Base-by-base conservation (phyloP, 106 monocot species). In the Cymbidium sinense region DNA sequence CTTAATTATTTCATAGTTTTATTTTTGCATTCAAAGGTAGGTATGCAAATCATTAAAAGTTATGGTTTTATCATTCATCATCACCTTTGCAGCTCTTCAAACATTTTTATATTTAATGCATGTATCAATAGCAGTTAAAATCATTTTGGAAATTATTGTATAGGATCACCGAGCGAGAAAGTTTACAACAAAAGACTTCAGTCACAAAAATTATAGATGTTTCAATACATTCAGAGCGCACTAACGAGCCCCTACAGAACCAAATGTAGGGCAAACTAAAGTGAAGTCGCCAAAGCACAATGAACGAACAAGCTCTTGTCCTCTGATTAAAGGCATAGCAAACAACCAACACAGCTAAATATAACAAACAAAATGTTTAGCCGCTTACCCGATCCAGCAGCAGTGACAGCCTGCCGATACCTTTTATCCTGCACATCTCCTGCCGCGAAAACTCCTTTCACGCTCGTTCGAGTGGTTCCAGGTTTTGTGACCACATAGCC, bases 391-490 rank as follows among this genome's bases (percentile, higher is more conserved):
- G 96, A 89, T 82, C 96, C 96, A 13, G 96, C 96, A 12, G 96
- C 96, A 18, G 96, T 96, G 37, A 96, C 79, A 0, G 96, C 96
- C 83, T 96, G 96, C 69, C 96, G 83, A 55, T 94, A 96, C 82
- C 90, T 96, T 87, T 91, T 96, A 81, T 96, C 96, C 85, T 96
- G 93, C 37, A 96, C 93, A 67, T 96, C 96, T 11, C 96, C 96
- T 70, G 96, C 96, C 27, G 96, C 96, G 86, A 94, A 96, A 11
- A 96, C 91, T 7, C 96, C 96, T 39, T 88, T 88, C 20, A 94
- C 86, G 77, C 91, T 96, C 0, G 93, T 96, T 4, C 88, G 82
- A 0, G 96, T 94, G 20, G 86, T 86, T 21, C 96, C 96, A 1
- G 89, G 94, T 82, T 91, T 93, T 1, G 96, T 96, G 36, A 86